Evolutionary conservation across 73 alveolate species (phyloP).

Genomic region (Symbiodinium pilosum): DNA sequence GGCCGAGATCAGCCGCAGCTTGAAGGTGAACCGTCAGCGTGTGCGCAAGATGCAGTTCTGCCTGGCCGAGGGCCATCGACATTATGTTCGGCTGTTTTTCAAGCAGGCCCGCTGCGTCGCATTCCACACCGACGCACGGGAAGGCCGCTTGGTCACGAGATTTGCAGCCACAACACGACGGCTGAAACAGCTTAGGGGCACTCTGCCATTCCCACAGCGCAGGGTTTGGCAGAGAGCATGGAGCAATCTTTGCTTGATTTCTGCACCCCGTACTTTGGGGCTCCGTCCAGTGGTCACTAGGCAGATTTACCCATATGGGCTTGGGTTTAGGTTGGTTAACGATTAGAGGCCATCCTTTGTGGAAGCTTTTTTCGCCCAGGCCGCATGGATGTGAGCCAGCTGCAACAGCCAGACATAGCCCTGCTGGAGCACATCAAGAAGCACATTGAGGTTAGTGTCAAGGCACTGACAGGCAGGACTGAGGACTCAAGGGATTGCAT

Average conservation of each 20-base stretch:
- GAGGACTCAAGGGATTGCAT: too few species aligned
- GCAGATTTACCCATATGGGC: not conserved
- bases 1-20: not conserved
- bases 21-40: not conserved
- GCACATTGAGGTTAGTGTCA: conserved; percentile 13
- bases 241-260: not conserved
- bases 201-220: conserved; percentile 1
- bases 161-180: not conserved
- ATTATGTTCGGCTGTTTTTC: not conserved
- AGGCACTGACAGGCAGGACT: too few species aligned
- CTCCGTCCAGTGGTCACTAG: not conserved
- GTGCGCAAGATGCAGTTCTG: conserved; percentile 21
- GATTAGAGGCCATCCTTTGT: not conserved
- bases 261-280: conserved; percentile 30
- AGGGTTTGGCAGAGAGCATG: not conserved
- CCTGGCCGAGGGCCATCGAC: conserved; percentile 18
- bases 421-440: conserved; percentile 11
- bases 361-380: not conserved
- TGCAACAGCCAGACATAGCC: conserved; percentile 8
- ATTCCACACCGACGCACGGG: not conserved
- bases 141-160: conserved; percentile 11
- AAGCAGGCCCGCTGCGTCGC: not conserved
- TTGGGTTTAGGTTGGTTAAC: not conserved
- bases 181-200: not conserved
- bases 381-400: not conserved